A percentile compares a stretch with the other conserved stretches of the same genome.
Conservation (phyloP, 805 yeast species). For the Kuraishia piskuri region DNA sequence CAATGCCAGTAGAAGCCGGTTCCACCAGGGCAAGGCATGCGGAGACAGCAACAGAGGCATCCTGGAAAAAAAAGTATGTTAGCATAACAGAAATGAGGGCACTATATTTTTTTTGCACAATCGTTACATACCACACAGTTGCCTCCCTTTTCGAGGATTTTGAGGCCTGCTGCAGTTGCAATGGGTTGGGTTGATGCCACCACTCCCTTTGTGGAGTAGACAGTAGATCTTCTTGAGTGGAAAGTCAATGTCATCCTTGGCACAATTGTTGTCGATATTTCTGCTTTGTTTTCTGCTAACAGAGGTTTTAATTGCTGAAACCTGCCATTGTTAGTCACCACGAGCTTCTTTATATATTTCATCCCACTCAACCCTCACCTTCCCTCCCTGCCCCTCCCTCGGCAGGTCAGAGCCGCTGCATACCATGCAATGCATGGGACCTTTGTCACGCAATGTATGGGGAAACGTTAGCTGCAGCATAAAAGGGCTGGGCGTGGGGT, state of each 20-base stretch:
- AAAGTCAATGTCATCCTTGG: constrained; percentile 6
- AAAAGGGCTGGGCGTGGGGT: background rate
- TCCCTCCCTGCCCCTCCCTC: background rate
- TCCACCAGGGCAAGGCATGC: constrained; percentile 49
- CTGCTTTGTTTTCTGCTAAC: background rate
- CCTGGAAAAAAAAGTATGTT: constrained; percentile 13
- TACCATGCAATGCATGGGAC: background rate
- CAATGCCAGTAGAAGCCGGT: constrained; percentile 56
- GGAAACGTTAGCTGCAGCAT: background rate
- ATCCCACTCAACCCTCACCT: background rate
- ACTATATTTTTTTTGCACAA: too few species aligned
- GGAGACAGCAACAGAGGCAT: constrained; percentile 53
- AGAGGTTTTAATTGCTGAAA: background rate
- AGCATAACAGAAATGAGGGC: too few species aligned
- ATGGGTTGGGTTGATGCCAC: constrained; percentile 71
- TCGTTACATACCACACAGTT: constrained; percentile 35
- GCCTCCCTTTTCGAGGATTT: constrained; percentile 62
- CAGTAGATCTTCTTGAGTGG: constrained; percentile 62
- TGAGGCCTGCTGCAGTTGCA: constrained; percentile 67
- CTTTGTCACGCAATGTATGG: background rate
- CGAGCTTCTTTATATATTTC: background rate
- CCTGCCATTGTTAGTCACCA: background rate
- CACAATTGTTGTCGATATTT: too few species aligned
- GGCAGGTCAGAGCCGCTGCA: too few species aligned
- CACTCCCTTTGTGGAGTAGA: constrained; percentile 63